phyloP scores from a whole-genome alignment of 2,329 filamentous ascomycete genomes.

The Calonectria leucothoes region DNA sequence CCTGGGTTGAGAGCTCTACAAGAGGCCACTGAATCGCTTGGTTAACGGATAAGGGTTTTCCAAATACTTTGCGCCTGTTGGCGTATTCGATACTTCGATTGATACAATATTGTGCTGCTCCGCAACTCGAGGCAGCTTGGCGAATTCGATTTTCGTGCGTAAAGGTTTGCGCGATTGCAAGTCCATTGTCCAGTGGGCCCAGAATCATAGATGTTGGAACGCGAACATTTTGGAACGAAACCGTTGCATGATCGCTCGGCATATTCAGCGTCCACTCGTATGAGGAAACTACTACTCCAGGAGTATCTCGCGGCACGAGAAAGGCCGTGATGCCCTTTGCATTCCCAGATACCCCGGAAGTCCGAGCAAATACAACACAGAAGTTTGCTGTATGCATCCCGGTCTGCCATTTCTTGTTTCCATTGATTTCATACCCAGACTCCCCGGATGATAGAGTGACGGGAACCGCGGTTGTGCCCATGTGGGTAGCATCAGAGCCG shows the following conservation, averaged over 20 bases:
- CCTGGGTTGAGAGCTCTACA: conserved; percentile 30
- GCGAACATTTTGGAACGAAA: conserved; percentile 20
- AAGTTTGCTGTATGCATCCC: conserved; percentile 26
- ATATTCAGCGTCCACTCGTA: conserved; percentile 34
- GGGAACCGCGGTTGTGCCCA: conserved; percentile 22
- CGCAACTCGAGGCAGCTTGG: conserved; percentile 27
- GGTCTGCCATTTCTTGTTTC: conserved; percentile 34
- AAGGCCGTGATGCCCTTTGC: conserved; percentile 30
- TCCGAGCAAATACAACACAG: conserved; percentile 30
- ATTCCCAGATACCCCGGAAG: conserved; percentile 23
- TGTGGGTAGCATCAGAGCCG: conserved; percentile 29
- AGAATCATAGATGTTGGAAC: conserved; percentile 20
- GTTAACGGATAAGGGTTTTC: conserved; percentile 25
- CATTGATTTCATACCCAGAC: conserved; percentile 25
- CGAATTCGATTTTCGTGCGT: conserved; percentile 33
- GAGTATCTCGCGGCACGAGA: conserved; percentile 16
- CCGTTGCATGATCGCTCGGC: conserved; percentile 31
- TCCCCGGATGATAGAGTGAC: conserved; percentile 14
- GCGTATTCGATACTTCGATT: conserved; percentile 23
- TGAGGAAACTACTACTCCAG: conserved; percentile 20
- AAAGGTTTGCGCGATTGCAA: conserved; percentile 32
- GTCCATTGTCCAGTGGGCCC: conserved; percentile 19
- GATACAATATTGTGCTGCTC: conserved; percentile 27
- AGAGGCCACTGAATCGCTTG: conserved; percentile 34
- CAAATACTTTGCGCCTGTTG: conserved; percentile 23